A percentile compares a stretch with the other conserved stretches of the same genome.
phyloP scores from a whole-genome alignment of 257 asterid genomes.

The Asclepias syriaca region DNA sequence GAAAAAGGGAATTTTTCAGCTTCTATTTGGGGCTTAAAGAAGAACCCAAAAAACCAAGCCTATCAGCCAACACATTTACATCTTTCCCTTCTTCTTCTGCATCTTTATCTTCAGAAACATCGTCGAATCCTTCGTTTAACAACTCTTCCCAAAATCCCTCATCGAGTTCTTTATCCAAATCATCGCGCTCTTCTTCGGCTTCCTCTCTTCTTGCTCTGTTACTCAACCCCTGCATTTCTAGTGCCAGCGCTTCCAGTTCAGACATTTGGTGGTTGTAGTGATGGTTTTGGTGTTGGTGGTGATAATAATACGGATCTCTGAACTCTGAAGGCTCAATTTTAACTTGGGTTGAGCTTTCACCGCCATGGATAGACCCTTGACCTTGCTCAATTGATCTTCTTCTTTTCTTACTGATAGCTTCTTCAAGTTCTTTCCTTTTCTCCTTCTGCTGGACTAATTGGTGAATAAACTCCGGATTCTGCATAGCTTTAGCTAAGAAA shows the following conservation, averaged over 20 bases:
- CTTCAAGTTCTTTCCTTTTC: conserved; percentile 55
- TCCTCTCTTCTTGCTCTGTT: conserved; percentile 38
- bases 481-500: conserved; percentile 76
- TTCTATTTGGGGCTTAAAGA: conserved; percentile 26
- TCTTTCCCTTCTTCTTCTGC: conserved; percentile 33
- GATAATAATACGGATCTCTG: conserved; percentile 13
- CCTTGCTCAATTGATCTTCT: conserved; percentile 51
- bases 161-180: conserved; percentile 48
- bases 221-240: conserved; percentile 82
- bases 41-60: conserved; percentile 56
- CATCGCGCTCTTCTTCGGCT: conserved; percentile 28
- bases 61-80: conserved; percentile 53
- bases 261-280: conserved; percentile 28
- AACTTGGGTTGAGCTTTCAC: conserved; percentile 4
- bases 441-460: conserved; percentile 59
- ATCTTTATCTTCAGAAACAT: conserved; percentile 6
- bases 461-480: conserved; percentile 58
- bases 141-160: conserved; percentile 85
- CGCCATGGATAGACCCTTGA: conserved; percentile 23
- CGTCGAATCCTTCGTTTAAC: conserved; percentile 50
- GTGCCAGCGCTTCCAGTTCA: conserved; percentile 72
- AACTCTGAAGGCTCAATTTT: conserved; percentile 52
- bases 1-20: not conserved
- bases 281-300: no score
- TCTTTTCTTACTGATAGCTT: conserved; percentile 47